Evolutionary conservation across 345 rosid species (phyloP), one percentile per base, ranked within the genome.

Genomic region (Eucalyptus curtisii): DNA sequence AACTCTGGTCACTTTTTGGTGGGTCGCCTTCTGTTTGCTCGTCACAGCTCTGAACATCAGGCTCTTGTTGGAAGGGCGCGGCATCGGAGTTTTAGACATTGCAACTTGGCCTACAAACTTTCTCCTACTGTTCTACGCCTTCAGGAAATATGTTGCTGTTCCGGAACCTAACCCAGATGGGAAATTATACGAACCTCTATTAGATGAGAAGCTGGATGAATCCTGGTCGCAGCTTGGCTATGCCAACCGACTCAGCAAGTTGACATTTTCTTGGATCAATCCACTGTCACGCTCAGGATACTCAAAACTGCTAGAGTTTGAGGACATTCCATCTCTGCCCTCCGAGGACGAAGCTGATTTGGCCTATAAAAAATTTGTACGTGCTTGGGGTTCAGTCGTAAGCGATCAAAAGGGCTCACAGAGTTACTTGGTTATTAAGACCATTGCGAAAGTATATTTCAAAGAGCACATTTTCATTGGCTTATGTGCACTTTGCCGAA

Each of bases 91-190:
- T 80, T 89, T 94, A 40, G 6, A 40, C 42, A 40, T 40, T 40
- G 42, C 42, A 6, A 40, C 42, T 40, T 40, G 42, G 42, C 42
- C 42, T 40, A 40, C 5, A 5, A 90, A 90, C 91, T 61, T 94
- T 52, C 86, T 96, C 90, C 94, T 97, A 88, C 89, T 96, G 53
- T 76, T 94, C 86, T 95, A 93, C 91, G 93, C 93, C 57, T 92
- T 93, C 71, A 90, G 93, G 90, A 95, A 90, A 89, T 90, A 85
- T 89, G 82, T 85, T 82, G 49, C 87, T 90, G 82, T 49, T 87
- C 71, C 89, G 57, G 50, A 89, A 80, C 49, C 16, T 13, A 30
- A 30, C 33, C 66, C 57, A 30, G 94, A 91, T n/a, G 61, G 87
- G 22, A 91, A 90, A 30, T 90, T 95, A 30, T 91, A 89, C 48